A percentile compares a stretch with the other conserved stretches of the same genome.
These are phyloP conservation scores for Hypericum androsaemum DNA, from an alignment of 345 rosid genomes.

Conservation along the genomic window DNA sequence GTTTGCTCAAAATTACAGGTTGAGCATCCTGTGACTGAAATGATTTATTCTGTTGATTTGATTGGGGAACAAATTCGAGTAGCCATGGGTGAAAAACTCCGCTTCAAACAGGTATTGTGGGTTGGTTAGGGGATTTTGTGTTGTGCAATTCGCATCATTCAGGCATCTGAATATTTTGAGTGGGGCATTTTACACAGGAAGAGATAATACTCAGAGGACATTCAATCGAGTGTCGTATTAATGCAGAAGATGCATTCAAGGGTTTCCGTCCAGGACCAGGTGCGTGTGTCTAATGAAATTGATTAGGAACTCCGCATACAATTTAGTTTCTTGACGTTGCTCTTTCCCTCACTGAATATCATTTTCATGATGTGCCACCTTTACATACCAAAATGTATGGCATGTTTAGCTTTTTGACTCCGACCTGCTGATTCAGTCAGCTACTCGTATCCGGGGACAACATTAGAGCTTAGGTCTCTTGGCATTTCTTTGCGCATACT, in stretches of 20 bases:
- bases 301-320: neutral
- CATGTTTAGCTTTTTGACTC: too few species aligned
- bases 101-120: constrained; percentile 59
- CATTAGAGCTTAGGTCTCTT: neutral
- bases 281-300: constrained; percentile 15
- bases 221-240: constrained; percentile 96
- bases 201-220: constrained; percentile 93
- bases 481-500: neutral
- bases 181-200: constrained; percentile 39
- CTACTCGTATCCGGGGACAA: neutral
- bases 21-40: constrained; percentile 98
- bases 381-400: too few species aligned
- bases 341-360: neutral
- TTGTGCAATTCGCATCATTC: neutral
- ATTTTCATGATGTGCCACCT: neutral
- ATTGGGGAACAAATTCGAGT: constrained; percentile 97
- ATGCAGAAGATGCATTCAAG: constrained; percentile 97
- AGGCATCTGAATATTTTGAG: neutral
- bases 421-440: too few species aligned
- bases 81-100: constrained; percentile 93
- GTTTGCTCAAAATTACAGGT: constrained; percentile 36
- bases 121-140: neutral
- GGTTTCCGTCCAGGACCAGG: constrained; percentile 99
- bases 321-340: neutral
- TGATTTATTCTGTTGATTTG: constrained; percentile 94